Evolutionary conservation across 1,139 yeast genomes (phyloP), one percentile per base, ranked within the genome.

Genomic region (Sugiyamaella pinicola): DNA sequence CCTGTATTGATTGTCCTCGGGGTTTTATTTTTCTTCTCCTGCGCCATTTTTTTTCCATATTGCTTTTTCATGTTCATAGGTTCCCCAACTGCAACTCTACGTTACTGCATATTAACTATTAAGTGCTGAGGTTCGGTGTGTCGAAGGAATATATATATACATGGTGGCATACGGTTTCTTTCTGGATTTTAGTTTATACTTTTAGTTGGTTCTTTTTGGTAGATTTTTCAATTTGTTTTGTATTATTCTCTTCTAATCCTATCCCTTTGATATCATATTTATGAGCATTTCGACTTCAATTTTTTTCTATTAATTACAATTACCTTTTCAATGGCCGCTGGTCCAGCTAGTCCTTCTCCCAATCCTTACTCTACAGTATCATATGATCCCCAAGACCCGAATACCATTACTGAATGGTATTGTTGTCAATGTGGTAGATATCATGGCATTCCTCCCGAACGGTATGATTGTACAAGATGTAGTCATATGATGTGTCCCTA

Each of bases 401-500:
- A 64, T 47, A 67, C 68, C 24, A 67, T 69, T 47, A 64, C 67
- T 7, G 71, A 69, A 47, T 70, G 73, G 74, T 68, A 69, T 61
- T 70, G 74, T 60, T 70, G 74, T 56, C 67, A 66, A 47, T 70
- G 74, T 51, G 73, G 66, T 6, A 58, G 65, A 45, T 69, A 65
- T 52, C 71, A 65, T 45, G 69, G 71, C 8, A 61, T 62, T 18
- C 69, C 70, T 9, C 70, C 69, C 3, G 59, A 58, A 13, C 61
- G 71, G 8, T 66, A 65, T 53, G 71, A 66, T 52, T 70, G 74
- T 52, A 60, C 65, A 1, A 58, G 74, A 21, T 70, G 74, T 47
- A 56, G 56, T 33, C 73, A 70, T 46, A 67, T 65, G 63, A 62
- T 70, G 69, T 70, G 74, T 53, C 74, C 74, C 0, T 70, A 70